phyloP scores from a whole-genome alignment of 345 rosid species.

The Camelina sativa region DNA sequence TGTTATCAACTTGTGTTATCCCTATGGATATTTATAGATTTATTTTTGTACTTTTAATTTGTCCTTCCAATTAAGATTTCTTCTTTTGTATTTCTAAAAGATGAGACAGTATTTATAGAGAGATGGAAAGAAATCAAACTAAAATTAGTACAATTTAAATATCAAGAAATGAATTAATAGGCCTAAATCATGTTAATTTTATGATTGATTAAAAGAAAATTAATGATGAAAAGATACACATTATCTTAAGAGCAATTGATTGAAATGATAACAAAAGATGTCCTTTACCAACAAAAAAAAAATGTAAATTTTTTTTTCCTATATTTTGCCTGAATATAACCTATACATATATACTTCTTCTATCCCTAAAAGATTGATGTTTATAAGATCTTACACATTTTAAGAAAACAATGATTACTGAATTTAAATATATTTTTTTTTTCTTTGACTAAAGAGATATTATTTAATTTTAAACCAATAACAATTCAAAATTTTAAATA shows the following conservation, averaged over 20 bases:
- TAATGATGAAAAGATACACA: background rate
- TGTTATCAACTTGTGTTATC: background rate
- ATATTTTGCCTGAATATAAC: too few species aligned
- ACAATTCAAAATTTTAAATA: too few species aligned
- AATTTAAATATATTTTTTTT: too few species aligned
- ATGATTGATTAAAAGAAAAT: background rate
- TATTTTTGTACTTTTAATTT: background rate
- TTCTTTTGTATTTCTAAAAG: conserved; percentile 24
- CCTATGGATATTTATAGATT: conserved; percentile 25
- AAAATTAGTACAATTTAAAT: background rate
- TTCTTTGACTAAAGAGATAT: too few species aligned
- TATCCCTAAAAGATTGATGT: too few species aligned
- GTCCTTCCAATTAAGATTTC: conserved; percentile 5
- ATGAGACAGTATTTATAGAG: background rate
- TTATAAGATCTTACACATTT: too few species aligned
- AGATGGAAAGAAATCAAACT: conserved; percentile 6
- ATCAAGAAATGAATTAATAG: background rate
- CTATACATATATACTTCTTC: too few species aligned
- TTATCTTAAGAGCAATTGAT: background rate
- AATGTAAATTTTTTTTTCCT: too few species aligned
- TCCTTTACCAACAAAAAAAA: too few species aligned
- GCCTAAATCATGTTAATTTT: background rate
- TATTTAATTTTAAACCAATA: too few species aligned
- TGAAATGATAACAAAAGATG: background rate
- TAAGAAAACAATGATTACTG: too few species aligned